phyloP scores from a whole-genome alignment of 176 grass and related monocot genomes.

The Triticum urartu region DNA sequence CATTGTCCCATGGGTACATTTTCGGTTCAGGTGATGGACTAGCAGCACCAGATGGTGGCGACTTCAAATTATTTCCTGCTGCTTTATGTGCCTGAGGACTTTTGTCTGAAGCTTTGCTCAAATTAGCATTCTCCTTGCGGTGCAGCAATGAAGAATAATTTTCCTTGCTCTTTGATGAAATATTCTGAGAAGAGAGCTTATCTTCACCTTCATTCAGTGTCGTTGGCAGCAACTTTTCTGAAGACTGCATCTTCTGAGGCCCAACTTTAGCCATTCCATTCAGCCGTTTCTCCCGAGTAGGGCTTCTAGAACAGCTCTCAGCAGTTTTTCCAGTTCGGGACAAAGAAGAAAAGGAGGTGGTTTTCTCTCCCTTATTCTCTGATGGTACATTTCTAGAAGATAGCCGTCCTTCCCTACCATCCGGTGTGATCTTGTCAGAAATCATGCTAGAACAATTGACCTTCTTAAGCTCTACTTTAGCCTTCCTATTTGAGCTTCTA shows the following conservation, averaged over 20 bases:
- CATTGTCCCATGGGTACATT: conserved; percentile 41
- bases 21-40: conserved; percentile 40
- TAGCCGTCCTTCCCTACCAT: conserved; percentile 34
- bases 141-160: conserved; percentile 12
- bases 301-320: conserved; percentile 41
- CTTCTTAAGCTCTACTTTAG: conserved; percentile 54
- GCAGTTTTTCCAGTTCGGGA: conserved; percentile 30
- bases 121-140: conserved; percentile 12
- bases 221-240: not conserved
- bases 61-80: conserved; percentile 32
- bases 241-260: conserved; percentile 37
- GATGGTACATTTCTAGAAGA: conserved; percentile 34
- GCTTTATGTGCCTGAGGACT: conserved; percentile 26
- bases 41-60: conserved; percentile 26
- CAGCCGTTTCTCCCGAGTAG: conserved; percentile 33
- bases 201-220: not conserved
- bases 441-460: conserved; percentile 47
- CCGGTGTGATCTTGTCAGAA: conserved; percentile 39
- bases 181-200: conserved; percentile 40
- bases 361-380: conserved; percentile 36
- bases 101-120: conserved; percentile 43
- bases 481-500: conserved; percentile 47
- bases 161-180: conserved; percentile 40
- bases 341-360: conserved; percentile 56
- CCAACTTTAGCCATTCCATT: conserved; percentile 33